phyloP scores from a whole-genome alignment of 1,284 basidiomycete species.

The Pholiota adiposa region DNA sequence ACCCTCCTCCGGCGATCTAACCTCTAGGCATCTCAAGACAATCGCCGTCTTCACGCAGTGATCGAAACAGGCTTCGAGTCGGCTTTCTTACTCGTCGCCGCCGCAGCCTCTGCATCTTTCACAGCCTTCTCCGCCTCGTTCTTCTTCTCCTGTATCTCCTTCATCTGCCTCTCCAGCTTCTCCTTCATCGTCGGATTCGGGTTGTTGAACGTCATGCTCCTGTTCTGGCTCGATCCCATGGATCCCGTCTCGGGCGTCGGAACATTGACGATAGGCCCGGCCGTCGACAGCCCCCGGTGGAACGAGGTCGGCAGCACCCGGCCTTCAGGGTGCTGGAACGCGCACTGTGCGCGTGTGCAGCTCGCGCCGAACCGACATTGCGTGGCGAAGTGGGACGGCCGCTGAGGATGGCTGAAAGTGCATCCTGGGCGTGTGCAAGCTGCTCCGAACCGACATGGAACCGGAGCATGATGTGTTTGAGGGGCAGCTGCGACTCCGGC shows the following conservation, averaged over 20 bases:
- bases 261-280: slow-evolving; percentile 61
- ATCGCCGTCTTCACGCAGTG: slow-evolving; percentile 42
- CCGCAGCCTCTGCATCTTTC: slow-evolving; percentile 57
- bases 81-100: slow-evolving; percentile 56
- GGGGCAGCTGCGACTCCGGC: slow-evolving; percentile 31
- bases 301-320: slow-evolving; percentile 77
- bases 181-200: slow-evolving; percentile 48
- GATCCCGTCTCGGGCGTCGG: slow-evolving; percentile 65
- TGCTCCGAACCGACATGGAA: slow-evolving; percentile 76
- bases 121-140: slow-evolving; percentile 61
- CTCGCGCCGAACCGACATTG: slow-evolving; percentile 76
- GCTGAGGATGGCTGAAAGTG: slow-evolving; percentile 68
- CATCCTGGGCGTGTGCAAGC: slow-evolving; percentile 78
- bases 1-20: neutral
- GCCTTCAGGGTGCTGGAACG: slow-evolving; percentile 80
- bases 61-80: slow-evolving; percentile 59
- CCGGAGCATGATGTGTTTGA: slow-evolving; percentile 31
- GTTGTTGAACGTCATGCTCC: slow-evolving; percentile 70
- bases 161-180: slow-evolving; percentile 60
- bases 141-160: slow-evolving; percentile 61
- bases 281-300: slow-evolving; percentile 72
- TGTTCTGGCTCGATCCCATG: slow-evolving; percentile 66
- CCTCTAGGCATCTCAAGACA: neutral
- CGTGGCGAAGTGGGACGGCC: slow-evolving; percentile 48
- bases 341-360: slow-evolving; percentile 79